These are phyloP conservation scores for Botrytis byssoidea DNA, from an alignment of 2,329 filamentous ascomycete genomes.

Conservation along the genomic window DNA sequence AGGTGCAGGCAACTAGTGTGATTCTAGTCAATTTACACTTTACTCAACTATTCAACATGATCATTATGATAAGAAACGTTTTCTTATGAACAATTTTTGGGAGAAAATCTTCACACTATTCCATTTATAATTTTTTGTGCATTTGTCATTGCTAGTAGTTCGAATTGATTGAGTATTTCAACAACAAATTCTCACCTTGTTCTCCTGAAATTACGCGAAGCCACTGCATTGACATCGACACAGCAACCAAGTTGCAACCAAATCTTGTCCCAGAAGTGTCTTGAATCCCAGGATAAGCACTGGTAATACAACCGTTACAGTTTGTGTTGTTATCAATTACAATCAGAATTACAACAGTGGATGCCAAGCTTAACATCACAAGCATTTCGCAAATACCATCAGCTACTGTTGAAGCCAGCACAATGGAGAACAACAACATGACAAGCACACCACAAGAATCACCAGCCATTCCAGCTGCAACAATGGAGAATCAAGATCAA, in stretches of 20 bases:
- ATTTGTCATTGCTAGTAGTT: not conserved
- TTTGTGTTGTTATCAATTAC: not conserved
- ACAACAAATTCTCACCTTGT: not conserved
- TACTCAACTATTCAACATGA: not conserved
- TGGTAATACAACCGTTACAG: not conserved
- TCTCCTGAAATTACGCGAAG: not conserved
- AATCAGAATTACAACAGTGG: not conserved
- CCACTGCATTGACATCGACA: not conserved
- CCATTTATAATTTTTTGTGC: not conserved
- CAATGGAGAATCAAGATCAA: not conserved
- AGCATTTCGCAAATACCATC: not conserved
- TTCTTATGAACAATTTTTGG: not conserved
- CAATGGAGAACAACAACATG: not conserved
- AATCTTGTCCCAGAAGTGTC: not conserved
- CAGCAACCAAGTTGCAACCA: not conserved
- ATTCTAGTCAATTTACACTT: not conserved
- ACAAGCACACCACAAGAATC: not conserved
- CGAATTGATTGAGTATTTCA: not conserved
- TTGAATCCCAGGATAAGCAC: not conserved
- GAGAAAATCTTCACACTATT: not conserved
- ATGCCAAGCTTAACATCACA: not conserved
- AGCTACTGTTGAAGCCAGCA: not conserved
- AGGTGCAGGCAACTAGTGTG: not conserved
- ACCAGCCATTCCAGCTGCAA: not conserved
- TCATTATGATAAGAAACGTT: not conserved